These are phyloP conservation scores for Coelastrella sp. DNA, from an alignment of 139 green algal genomes.

Conservation along the genomic window DNA sequence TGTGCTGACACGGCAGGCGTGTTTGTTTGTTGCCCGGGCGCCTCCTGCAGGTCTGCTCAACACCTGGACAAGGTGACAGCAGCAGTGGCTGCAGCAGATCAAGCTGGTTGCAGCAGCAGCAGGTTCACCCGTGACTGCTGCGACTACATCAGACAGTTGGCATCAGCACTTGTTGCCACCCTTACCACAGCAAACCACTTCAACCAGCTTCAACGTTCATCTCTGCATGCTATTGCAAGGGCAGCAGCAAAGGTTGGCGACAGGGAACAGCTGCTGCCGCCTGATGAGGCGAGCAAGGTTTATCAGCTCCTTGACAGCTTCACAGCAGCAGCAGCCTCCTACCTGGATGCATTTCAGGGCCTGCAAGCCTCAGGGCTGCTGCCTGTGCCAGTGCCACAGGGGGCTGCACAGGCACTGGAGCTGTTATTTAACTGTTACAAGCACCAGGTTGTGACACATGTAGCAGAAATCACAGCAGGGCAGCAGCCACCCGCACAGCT, in stretches of 20 bases:
- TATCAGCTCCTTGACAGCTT: not conserved
- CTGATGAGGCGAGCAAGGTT: not conserved
- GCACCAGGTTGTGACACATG: not conserved
- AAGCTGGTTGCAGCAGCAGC: not conserved
- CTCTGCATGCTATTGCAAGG: too few species aligned
- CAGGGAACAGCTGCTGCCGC: not conserved
- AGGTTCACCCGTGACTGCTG: slow-evolving; percentile 12
- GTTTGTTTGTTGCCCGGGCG: not conserved
- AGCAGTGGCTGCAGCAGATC: not conserved
- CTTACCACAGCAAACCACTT: not conserved
- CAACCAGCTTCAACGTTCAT: too few species aligned
- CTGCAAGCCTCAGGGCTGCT: not conserved
- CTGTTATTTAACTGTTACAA: not conserved
- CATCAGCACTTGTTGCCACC: not conserved
- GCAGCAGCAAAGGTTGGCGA: too few species aligned
- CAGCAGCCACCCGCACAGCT: not conserved
- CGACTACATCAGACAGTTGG: not conserved
- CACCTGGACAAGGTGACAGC: not conserved
- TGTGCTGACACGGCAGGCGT: not conserved
- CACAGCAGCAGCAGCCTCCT: not conserved
- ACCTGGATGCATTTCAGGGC: not conserved
- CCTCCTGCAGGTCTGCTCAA: not conserved
- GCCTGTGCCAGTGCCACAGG: slow-evolving; percentile 17
- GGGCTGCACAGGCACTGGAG: not conserved
- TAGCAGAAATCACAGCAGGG: not conserved